Base-by-base conservation (phyloP, 495 filamentous ascomycete genomes). In the Thermothielavioides terrestris region DNA sequence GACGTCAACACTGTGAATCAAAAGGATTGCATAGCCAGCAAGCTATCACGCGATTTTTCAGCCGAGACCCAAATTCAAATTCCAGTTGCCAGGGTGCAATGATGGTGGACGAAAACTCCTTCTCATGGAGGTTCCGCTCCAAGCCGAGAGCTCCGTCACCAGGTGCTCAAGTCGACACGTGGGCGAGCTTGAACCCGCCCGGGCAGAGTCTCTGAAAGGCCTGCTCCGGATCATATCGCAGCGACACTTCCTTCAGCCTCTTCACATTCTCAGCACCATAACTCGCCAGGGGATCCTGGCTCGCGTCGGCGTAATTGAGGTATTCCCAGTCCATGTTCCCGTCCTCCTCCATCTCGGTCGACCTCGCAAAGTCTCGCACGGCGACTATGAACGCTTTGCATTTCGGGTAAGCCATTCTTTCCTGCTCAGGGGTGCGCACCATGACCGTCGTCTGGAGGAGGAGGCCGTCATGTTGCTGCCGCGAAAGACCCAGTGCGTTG, bases 401-500 rank as follows among this genome's bases (percentile, higher is more conserved):
- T 17, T 37, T 46, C 0, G 52, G 38, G 9, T 52, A 49, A 4
- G 49, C 56, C 26, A 54, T 49, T 1, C 26, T 45, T 35, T 44
- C 51, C 28, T 58, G 61, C 40, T 66, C 63, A 4, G 47, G 21
- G 2, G 61, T 57, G 30, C 48, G 36, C 2, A 54, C 53, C 46
- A 59, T 57, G 7, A 32, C 40, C 4, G 32, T 42, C 4, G 48
- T 43, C 0, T 53, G 46, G 17, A 53, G 58, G 4, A 66, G 41
- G 3, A 61, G 37, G 6, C 50, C 55, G 53, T 68, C 48, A 2
- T 64, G 66, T 5, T 62, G 50, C 0, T 68, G 61, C 0, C 58
- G 52, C 5, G 71, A 61, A 0, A 82, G 52, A 3, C 79, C 79
- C 14, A 83, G 59, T n/a, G n/a, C n/a, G n/a, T n/a, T n/a, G n/a